Conservation (phyloP, 176 grass and related monocot species). For the Triticum timopheevii region DNA sequence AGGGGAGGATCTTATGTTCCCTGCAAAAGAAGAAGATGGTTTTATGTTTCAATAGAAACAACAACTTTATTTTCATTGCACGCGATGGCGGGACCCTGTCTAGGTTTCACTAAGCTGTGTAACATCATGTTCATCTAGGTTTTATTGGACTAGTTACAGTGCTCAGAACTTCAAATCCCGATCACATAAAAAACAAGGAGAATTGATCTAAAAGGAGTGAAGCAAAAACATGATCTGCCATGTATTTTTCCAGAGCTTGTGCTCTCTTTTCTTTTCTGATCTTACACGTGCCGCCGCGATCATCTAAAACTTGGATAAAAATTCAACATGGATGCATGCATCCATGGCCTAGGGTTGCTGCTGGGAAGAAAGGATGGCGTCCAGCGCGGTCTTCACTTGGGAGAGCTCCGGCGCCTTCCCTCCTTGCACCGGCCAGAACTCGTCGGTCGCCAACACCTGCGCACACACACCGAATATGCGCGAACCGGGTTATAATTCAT, state of each 20-base stretch:
- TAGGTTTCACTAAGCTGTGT: background rate
- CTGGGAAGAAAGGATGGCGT: slow-evolving; percentile 74
- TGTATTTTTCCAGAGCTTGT: background rate
- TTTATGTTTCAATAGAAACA: background rate
- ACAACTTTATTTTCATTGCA: background rate
- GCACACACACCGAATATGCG: background rate
- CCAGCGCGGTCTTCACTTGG: slow-evolving; percentile 87
- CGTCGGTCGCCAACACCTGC: slow-evolving; percentile 59
- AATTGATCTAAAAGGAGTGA: slow-evolving; percentile 27
- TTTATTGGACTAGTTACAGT: background rate
- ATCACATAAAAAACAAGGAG: slow-evolving; percentile 1
- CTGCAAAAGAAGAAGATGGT: background rate
- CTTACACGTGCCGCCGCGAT: background rate
- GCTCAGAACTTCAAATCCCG: background rate
- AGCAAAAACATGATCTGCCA: background rate
- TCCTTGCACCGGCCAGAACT: slow-evolving; percentile 94
- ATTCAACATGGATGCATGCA: background rate
- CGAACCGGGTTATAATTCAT: background rate
- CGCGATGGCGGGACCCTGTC: background rate
- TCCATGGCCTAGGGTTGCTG: slow-evolving; percentile 8
- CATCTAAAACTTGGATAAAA: slow-evolving; percentile 3
- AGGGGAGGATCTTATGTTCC: no score
- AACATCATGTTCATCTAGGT: background rate
- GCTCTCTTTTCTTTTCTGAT: slow-evolving; percentile 17
- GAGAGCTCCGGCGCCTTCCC: slow-evolving; percentile 77